Evolutionary conservation across 2,329 filamentous ascomycete genomes (phyloP), one percentile per base, ranked within the genome.

Genomic region (Fusarium bulbicola): DNA sequence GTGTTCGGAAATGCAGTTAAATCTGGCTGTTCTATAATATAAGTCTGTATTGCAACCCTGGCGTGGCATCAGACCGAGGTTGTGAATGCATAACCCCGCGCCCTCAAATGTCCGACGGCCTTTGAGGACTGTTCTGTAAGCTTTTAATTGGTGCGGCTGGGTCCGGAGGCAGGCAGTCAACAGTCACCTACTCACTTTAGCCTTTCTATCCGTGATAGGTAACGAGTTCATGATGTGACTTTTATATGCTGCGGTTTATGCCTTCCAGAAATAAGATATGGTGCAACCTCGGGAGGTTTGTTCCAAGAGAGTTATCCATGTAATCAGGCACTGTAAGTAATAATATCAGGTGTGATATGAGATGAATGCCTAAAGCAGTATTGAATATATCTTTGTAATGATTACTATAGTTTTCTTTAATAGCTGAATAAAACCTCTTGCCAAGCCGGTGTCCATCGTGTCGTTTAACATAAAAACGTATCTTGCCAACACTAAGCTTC

Each of bases 341-440:
- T 7, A 21, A 0, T 46, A 4, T 14, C 0, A 7, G 0, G 14
- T 21, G 13, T 28, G 3, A 5, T 28, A 21, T 46, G 8, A 6
- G 4, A 3, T 15, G 8, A 28, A 5, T 46, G 0, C 43, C 12
- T 46, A 14, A 15, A 21, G 12, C 1, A 13, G 12, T 0, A 46
- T 28, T 28, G 24, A 11, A 46, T 5, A 7, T 11, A 20, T 46
- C 12, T 46, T 46, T 46, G 12, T 46, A 15, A 28, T 46, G 13
- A 6, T 28, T 28, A 46, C 24, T 13, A 28, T 46, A 8, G 12
- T 20, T 10, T 14, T 20, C 2, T 20, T 46, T 9, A 7, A 8
- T 11, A 26, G 42, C 7, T 12, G n/a, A 18, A 18, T 45, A 18
- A 26, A 24, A 45, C n/a, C 3, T 18, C 42, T 21, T 28, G 43